Conservation (phyloP, 768 basidiomycete species). For the Leccinum subgranulosum region DNA sequence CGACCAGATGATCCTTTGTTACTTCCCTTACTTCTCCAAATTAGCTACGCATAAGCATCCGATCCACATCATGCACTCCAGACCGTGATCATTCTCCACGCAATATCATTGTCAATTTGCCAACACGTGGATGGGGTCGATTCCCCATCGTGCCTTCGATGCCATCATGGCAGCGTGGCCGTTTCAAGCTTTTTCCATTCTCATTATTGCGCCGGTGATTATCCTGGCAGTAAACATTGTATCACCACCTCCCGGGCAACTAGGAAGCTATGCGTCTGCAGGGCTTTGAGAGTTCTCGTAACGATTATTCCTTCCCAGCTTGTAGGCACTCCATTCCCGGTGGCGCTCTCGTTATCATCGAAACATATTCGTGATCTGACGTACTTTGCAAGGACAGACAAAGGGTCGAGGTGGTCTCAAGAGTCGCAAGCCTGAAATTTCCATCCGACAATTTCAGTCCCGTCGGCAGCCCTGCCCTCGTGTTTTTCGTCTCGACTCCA, state of each 20-base stretch:
- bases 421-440: conserved; percentile 1
- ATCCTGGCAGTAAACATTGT: not conserved
- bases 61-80: not conserved
- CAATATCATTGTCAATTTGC: not conserved
- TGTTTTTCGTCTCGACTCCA: not conserved
- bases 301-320: not conserved
- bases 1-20: not conserved
- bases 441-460: not conserved
- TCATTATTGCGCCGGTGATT: not conserved
- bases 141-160: not conserved
- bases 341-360: not conserved
- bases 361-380: not conserved
- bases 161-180: not conserved
- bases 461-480: not conserved
- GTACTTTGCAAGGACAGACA: not conserved
- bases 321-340: not conserved
- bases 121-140: not conserved
- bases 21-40: not conserved
- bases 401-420: not conserved
- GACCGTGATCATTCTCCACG: not conserved
- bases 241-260: not conserved
- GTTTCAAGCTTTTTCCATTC: not conserved
- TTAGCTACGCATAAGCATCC: not conserved
- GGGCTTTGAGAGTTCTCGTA: not conserved
- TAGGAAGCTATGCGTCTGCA: not conserved